Percentiles rank a stretch among this genome's conserved stretches.
These are phyloP conservation scores for Saccharomyces jurei DNA, from an alignment of 805 yeast genomes.

Conservation along the genomic window DNA sequence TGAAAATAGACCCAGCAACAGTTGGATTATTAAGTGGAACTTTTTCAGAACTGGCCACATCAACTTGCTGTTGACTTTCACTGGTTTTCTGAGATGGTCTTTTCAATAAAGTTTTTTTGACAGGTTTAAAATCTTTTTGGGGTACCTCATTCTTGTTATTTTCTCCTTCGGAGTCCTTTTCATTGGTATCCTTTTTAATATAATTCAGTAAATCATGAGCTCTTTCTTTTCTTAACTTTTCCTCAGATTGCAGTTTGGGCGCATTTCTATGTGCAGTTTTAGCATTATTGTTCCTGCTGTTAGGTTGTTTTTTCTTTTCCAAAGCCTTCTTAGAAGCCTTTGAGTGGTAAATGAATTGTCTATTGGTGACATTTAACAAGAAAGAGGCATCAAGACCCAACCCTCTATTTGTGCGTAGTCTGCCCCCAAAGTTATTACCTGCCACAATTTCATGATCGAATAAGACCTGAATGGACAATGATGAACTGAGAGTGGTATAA, in stretches of 20 bases:
- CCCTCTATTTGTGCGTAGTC: slow-evolving; percentile 73
- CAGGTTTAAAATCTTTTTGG: background rate
- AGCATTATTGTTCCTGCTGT: slow-evolving; percentile 18
- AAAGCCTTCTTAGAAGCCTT: slow-evolving; percentile 43
- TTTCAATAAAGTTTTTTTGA: background rate
- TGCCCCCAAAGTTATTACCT: slow-evolving; percentile 75
- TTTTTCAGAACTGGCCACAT: slow-evolving; percentile 15
- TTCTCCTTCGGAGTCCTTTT: slow-evolving; percentile 2
- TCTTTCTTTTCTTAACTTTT: slow-evolving; percentile 27
- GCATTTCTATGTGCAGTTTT: slow-evolving; percentile 1
- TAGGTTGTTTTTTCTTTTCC: slow-evolving; percentile 21
- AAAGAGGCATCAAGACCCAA: slow-evolving; percentile 72
- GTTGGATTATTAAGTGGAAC: slow-evolving; percentile 11
- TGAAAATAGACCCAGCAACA: slow-evolving; percentile 28
- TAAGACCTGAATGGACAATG: slow-evolving; percentile 58
- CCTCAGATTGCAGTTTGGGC: slow-evolving; percentile 9
- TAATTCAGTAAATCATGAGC: slow-evolving; percentile 39
- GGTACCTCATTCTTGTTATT: background rate
- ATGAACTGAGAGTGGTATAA: slow-evolving; percentile 50
- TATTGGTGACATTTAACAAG: slow-evolving; percentile 66
- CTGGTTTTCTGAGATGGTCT: background rate
- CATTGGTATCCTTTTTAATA: slow-evolving; percentile 32
- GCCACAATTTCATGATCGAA: slow-evolving; percentile 80
- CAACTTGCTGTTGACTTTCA: background rate
- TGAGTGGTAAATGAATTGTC: slow-evolving; percentile 71